Percentiles rank a stretch among this genome's conserved stretches.
These are phyloP conservation scores for Recurvomyces mirabilis DNA, from an alignment of 495 filamentous ascomycete species.

Conservation along the genomic window DNA sequence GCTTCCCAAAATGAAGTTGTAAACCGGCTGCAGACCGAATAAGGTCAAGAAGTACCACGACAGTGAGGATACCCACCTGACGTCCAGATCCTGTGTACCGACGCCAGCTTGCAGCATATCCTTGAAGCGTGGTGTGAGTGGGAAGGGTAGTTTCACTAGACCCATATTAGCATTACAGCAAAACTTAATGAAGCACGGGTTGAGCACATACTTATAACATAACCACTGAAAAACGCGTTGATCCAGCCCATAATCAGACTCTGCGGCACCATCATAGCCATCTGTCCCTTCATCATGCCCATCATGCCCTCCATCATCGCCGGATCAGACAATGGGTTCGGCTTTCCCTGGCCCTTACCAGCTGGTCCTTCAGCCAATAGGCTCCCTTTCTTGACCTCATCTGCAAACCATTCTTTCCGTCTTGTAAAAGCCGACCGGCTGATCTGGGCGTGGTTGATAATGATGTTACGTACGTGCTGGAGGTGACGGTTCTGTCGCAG, in stretches of 20 bases:
- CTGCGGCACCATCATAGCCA: constrained; percentile 99
- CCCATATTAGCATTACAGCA: not conserved
- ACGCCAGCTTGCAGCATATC: constrained; percentile 97
- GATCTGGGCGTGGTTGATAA: constrained; percentile 64
- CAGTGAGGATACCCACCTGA: constrained; percentile 93
- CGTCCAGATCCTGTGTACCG: constrained; percentile 88
- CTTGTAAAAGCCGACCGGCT: constrained; percentile 62
- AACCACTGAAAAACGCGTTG: constrained; percentile 95
- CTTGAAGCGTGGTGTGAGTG: constrained; percentile 95
- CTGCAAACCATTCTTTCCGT: constrained; percentile 68
- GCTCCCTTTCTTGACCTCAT: constrained; percentile 67
- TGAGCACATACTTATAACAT: constrained; percentile 71
- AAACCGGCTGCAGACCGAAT: constrained; percentile 93
- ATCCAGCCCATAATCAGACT: constrained; percentile 99
- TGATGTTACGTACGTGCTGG: constrained; percentile 72
- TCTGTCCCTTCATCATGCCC: constrained; percentile 99
- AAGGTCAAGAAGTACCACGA: constrained; percentile 98
- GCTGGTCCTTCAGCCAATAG: constrained; percentile 79
- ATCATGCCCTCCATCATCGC: constrained; percentile 99
- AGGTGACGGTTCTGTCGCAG: constrained; percentile 82
- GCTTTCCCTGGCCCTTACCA: constrained; percentile 68
- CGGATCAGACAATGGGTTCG: constrained; percentile 96
- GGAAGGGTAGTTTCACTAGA: constrained; percentile 94
- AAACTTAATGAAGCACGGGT: not conserved
- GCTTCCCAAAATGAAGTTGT: constrained; percentile 89